Base-by-base conservation (phyloP, 2,329 filamentous ascomycete genomes). In the Tympanopsis confertula region DNA sequence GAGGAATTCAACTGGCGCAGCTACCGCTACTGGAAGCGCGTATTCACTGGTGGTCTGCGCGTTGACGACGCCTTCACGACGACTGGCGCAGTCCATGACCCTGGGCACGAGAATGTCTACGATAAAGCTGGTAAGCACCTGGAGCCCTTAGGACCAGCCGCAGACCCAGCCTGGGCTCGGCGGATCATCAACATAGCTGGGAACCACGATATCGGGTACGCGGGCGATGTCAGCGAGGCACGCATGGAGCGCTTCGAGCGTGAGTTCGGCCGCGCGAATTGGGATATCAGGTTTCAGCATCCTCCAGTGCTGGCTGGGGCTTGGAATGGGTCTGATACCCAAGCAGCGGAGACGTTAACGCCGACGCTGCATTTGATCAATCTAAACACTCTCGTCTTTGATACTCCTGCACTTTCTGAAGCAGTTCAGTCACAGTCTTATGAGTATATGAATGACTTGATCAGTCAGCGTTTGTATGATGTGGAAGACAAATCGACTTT, bases 141-240 rank as follows among this genome's bases (percentile, higher is more conserved):
- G 22, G 22, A 26, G 22, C 22, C 7, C 7, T n/a, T 26, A 26
- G 22, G 22, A 26, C n/a, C n/a, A 28, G 45, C 42, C 19, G 57
- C 65, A 35, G 42, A 45, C 12, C 48, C 54, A 13, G 50, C 48
- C 4, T 81, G 78, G 77, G 49, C 55, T 13, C 60, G 57, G 10
- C 63, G 68, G 20, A 59, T 82, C 39, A 79, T 82, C 47, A 75
- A 78, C 41, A 62, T 82, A 29, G 74, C 69, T 1, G 78, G 78
- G 1, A 82, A 82, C 43, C 78, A 82, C 46, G 78, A 82, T 51
- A 68, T 82, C 42, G 78, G 78, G n/a, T 82, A 82, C 49, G 72
- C 77, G 3, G 78, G 78, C 2, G 78, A 82, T 48, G 67, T 81
- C 22, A 69, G 69, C 39, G 55, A 63, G 19, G 51, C 57, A 15